phyloP scores from a whole-genome alignment of 495 filamentous ascomycete genomes.

The Aspergillus ellipticus region DNA sequence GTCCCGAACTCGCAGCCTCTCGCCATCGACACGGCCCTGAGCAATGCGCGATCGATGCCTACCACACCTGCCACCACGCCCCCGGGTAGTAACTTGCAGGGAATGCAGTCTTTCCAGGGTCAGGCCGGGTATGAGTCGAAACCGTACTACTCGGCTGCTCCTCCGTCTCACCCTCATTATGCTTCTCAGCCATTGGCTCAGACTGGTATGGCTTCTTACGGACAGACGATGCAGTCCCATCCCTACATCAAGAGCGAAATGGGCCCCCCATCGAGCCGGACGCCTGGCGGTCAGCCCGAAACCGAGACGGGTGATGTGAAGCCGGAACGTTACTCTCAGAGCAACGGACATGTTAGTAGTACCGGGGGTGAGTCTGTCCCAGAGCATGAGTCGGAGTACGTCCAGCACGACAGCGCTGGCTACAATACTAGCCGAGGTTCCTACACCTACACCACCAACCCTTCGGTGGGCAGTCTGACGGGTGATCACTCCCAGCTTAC shows the following conservation, averaged over 20 bases:
- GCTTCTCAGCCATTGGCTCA: conserved; percentile 57
- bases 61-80: conserved; percentile 93
- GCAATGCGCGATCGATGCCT: conserved; percentile 82
- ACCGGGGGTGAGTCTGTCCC: conserved; percentile 68
- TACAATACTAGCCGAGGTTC: conserved; percentile 67
- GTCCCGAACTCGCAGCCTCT: conserved; percentile 68
- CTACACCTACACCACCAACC: conserved; percentile 69
- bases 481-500: conserved; percentile 79
- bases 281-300: conserved; percentile 49
- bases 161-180: conserved; percentile 67
- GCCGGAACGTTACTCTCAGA: conserved; percentile 56
- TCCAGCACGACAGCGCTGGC: conserved; percentile 59
- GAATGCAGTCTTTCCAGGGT: conserved; percentile 70
- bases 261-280: conserved; percentile 74
- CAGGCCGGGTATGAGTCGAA: conserved; percentile 77
- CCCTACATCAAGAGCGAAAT: conserved; percentile 88
- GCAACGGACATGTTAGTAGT: conserved; percentile 51
- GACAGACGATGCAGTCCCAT: conserved; percentile 49
- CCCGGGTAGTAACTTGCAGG: conserved; percentile 70
- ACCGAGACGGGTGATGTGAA: conserved; percentile 67
- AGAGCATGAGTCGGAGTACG: conserved; percentile 78
- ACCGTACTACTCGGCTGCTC: conserved; percentile 75
- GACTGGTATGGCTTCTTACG: conserved; percentile 69
- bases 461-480: conserved; percentile 59
- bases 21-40: conserved; percentile 79